Evolutionary conservation across 345 rosid genomes (phyloP), one percentile per base, ranked within the genome.

Genomic region (Pelargonium nanum): DNA sequence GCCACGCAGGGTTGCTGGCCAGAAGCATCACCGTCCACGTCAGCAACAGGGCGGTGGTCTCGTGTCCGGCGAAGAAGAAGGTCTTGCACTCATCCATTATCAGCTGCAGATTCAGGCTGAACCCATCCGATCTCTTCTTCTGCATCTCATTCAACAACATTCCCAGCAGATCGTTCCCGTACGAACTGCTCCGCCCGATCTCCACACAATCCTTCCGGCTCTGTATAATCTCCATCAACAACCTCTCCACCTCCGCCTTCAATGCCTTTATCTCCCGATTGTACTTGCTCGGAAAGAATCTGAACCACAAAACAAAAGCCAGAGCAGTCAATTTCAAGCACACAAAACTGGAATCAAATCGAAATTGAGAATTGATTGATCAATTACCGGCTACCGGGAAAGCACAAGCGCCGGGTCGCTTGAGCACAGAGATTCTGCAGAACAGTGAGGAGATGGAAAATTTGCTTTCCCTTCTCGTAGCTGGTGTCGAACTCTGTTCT

Each of bases 221-320:
- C 56, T 93, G 92, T 44, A 93, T 90, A 5, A 93, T 93, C 73
- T 87, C 96, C 87, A 83, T 69, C 19, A 93, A 69, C 61, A 87
- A 75, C 58, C 84, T 74, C 67, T 93, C 99, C 26, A 93, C 96
- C 56, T 86, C 96, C 58, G 67, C 74, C 74, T 90, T 87, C 65
- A 83, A 25, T 22, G 96, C 78, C 67, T 83, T 93, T 71, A 90
- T 93, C 57, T 87, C 82, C 74, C 90, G 79, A 65, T 93, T 93
- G 74, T 90, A 93, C 68, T 84, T 85, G 56, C 86, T 90, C 0
- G 99, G 99, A 13, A 85, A 74, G 61, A 89, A 93, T 74, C 99
- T 93, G 81, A n/a, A 52, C 1, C 0, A 53, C 6, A 21, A 28
- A 25, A 22, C 19, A 24, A 17, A 19, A 21, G 15, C 25, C 20